A percentile compares a stretch with the other conserved stretches of the same genome.
phyloP scores from a whole-genome alignment of 1,284 basidiomycete species.

The Lentinus polychrous region DNA sequence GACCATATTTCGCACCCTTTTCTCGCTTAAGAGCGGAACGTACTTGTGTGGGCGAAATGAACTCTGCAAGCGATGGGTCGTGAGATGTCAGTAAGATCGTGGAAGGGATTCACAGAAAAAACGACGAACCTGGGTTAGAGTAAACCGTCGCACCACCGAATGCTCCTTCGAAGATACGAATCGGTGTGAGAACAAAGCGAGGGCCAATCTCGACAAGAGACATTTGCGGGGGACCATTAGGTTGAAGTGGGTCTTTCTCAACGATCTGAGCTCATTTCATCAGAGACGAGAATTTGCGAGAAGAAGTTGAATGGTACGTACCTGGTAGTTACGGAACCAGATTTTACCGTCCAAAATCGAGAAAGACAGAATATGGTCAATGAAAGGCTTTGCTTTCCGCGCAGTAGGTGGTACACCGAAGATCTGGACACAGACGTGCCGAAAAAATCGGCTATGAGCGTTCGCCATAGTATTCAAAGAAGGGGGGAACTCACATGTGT shows the following conservation, averaged over 20 bases:
- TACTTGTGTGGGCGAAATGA: conserved; percentile 81
- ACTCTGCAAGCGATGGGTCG: conserved; percentile 50
- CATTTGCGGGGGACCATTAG: conserved; percentile 69
- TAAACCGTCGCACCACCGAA: conserved; percentile 95
- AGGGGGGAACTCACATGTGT: conserved; percentile 74
- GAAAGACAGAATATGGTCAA: conserved; percentile 97
- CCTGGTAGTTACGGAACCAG: conserved; percentile 99
- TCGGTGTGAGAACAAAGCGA: conserved; percentile 94
- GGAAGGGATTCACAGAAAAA: neutral
- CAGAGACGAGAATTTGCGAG: neutral
- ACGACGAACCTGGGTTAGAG: conserved; percentile 80
- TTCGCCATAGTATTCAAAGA: conserved; percentile 3
- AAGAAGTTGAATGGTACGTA: conserved; percentile 25
- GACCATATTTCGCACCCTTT: conserved; percentile 76
- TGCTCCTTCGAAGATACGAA: conserved; percentile 97
- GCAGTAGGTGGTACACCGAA: conserved; percentile 92
- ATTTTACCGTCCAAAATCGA: conserved; percentile 95
- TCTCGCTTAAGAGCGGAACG: conserved; percentile 68
- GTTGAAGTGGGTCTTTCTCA: conserved; percentile 73
- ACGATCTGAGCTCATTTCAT: conserved; percentile 46
- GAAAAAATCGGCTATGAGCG: conserved; percentile 8
- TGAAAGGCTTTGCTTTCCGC: conserved; percentile 91
- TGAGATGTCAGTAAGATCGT: neutral
- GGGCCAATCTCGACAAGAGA: conserved; percentile 93
- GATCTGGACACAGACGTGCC: conserved; percentile 54